Evolutionary conservation across 306 rosid genomes (phyloP).

Genomic region (Quercus cerris): DNA sequence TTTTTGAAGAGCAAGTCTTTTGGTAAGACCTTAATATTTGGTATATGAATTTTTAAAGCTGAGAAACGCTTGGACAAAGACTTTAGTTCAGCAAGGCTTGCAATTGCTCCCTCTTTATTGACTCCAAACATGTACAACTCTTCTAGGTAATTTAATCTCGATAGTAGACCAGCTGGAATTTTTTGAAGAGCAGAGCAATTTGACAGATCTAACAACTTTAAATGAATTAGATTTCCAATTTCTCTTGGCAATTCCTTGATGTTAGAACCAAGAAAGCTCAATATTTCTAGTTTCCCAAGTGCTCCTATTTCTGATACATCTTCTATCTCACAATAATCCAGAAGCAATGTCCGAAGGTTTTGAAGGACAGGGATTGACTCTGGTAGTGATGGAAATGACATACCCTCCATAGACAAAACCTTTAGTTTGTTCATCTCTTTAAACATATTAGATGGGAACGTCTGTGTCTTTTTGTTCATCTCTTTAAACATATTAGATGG

Average conservation of each 20-base stretch:
- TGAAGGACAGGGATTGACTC: not conserved
- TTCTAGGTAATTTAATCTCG: not conserved
- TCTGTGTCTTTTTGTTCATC: not conserved
- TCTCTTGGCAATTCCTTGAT: not conserved
- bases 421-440: slow-evolving; percentile 1
- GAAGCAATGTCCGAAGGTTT: not conserved
- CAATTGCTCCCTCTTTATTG: not conserved
- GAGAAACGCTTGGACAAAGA: slow-evolving; percentile 4
- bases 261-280: not conserved
- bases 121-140: not conserved
- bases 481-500: slow-evolving; percentile 5
- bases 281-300: not conserved
- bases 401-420: slow-evolving; percentile 10
- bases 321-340: not conserved
- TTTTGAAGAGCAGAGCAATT: not conserved
- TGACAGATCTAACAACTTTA: not conserved
- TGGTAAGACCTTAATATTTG: not conserved
- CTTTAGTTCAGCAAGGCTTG: not conserved
- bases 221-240: not conserved
- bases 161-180: not conserved
- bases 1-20: slow-evolving; percentile 12
- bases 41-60: slow-evolving; percentile 3
- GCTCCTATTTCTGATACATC: not conserved
- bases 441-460: slow-evolving; percentile 1
- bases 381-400: not conserved